Evolutionary conservation across 441 rosid genomes (phyloP), one percentile per base, ranked within the genome.

Genomic region (Manihot esculenta): DNA sequence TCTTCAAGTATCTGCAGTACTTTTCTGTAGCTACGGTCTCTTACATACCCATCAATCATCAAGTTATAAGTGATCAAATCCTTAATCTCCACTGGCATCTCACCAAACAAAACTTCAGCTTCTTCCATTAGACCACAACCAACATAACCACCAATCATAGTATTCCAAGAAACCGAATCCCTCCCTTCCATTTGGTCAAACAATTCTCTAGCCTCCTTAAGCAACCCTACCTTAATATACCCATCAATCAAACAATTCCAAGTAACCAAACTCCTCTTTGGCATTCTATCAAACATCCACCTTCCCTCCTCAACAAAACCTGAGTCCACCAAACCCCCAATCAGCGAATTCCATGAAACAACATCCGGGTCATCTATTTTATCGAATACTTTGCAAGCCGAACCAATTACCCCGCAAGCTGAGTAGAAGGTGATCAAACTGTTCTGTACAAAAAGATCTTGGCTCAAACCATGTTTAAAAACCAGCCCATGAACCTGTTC

Each of bases 231-330:
- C 61, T 73, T 73, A 6, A 50, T 66, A 26, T 59, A 66, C 50
- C 76, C 64, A 57, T 24, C 74, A n/a, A 69, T 68, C 60, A 74
- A 69, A 24, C 78, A 63, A 74, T 74, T 74, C 78, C 65, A 69
- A 55, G 74, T 71, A 54, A 61, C 63, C 18, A 66, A 44, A 66
- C 68, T 71, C 48, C 41, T 76, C 24, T 60, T 47, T 2, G 50
- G 55, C 79, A 76, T 71, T 71, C 33, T 47, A 71, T 71, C 69
- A 72, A 76, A 71, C 64, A 61, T 14, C 47, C 17, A 55, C 47
- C 27, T 66, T 17, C 50, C 67, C 5, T 66, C 71, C 67, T 73
- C 67, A 1, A 73, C 45, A 24, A 59, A 60, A 3, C 71, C 76
- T 35, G 51, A 59, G 27, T 27, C 63, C 6, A 63, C 24, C 26